These are phyloP conservation scores for Tolypocladium pustulatum DNA, from an alignment of 2,329 filamentous ascomycete genomes.

Conservation along the genomic window DNA sequence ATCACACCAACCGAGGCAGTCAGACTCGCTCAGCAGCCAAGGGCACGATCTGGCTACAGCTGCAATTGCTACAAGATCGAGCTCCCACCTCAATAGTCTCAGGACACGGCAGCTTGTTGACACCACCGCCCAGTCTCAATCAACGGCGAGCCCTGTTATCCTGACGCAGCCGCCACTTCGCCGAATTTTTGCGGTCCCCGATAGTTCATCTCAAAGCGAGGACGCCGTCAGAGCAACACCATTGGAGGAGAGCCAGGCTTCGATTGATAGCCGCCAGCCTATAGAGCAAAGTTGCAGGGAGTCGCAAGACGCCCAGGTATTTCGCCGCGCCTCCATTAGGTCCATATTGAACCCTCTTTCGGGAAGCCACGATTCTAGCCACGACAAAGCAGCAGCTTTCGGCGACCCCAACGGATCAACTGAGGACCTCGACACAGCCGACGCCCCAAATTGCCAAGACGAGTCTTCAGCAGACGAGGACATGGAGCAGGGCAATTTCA, in stretches of 20 bases:
- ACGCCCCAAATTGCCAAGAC: background rate
- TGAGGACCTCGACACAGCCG: background rate
- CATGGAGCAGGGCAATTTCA: background rate
- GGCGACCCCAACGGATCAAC: background rate
- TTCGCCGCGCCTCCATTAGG: constrained; percentile 6
- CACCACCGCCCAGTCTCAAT: background rate
- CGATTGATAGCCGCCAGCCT: background rate
- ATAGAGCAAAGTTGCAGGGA: constrained; percentile 1
- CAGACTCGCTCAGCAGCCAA: background rate
- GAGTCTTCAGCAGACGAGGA: background rate
- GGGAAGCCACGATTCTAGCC: constrained; percentile 6
- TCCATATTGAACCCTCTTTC: constrained; percentile 5
- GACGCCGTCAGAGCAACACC: constrained; percentile 3
- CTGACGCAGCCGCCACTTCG: constrained; percentile 5
- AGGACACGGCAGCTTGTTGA: background rate
- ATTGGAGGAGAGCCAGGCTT: background rate
- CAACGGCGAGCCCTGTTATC: constrained; percentile 4
- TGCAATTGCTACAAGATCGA: background rate
- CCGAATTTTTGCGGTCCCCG: constrained; percentile 1
- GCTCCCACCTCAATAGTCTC: background rate
- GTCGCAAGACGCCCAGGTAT: constrained; percentile 18
- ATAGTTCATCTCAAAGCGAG: constrained; percentile 1
- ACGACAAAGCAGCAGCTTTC: background rate
- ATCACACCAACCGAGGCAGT: constrained; percentile 14
- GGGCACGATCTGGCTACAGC: background rate